phyloP scores from a whole-genome alignment of 148 eudicot species.

The Mesembryanthemum crystallinum region DNA sequence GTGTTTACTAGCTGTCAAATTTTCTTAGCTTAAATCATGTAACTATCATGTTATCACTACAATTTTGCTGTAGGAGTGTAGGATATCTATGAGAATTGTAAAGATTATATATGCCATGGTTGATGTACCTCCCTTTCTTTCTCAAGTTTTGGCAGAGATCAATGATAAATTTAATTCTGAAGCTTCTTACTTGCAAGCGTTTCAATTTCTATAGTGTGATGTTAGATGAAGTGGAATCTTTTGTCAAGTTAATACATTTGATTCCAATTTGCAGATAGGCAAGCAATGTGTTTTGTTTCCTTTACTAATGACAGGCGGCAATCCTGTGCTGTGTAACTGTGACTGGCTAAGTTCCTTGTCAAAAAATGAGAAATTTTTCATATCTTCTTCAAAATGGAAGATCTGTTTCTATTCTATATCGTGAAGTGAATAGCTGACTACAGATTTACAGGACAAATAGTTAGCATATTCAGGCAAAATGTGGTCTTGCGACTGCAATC shows the following conservation, averaged over 20 bases:
- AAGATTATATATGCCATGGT: constrained; percentile 1
- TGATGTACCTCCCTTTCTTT: constrained; percentile 1
- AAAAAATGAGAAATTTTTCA: background rate
- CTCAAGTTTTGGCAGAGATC: background rate
- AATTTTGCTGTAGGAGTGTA: constrained; percentile 27
- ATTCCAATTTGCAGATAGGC: background rate
- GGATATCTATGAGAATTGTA: background rate
- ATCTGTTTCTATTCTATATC: background rate
- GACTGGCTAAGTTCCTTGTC: background rate
- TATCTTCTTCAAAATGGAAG: background rate
- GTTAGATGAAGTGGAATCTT: background rate
- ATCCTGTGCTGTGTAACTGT: background rate
- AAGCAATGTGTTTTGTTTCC: background rate
- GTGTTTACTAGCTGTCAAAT: background rate
- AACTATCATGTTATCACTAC: background rate
- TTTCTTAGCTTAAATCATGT: background rate
- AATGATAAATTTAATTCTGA: background rate
- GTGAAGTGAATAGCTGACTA: background rate
- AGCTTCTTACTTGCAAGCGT: background rate
- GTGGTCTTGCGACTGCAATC: constrained; percentile 32
- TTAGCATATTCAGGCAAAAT: background rate
- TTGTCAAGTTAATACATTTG: background rate
- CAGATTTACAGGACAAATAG: background rate
- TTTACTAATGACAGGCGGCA: background rate
- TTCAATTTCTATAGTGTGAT: background rate